Percentiles rank a stretch among this genome's conserved stretches.
These are phyloP conservation scores for Phialophora macrospora DNA, from an alignment of 2,329 filamentous ascomycete species.

Conservation along the genomic window DNA sequence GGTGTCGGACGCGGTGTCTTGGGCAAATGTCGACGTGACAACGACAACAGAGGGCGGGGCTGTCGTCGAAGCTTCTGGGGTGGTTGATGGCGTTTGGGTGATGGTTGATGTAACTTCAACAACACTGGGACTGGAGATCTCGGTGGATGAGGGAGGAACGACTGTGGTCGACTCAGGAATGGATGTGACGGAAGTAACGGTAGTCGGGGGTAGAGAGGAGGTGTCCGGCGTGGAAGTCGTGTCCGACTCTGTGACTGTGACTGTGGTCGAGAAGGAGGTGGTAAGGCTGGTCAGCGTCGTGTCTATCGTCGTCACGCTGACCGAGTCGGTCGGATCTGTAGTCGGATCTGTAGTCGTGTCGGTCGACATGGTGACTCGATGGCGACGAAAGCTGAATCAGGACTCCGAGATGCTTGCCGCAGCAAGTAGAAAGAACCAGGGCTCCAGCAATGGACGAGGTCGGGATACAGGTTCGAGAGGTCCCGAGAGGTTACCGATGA, in stretches of 20 bases:
- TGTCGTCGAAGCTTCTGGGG: constrained; percentile 20
- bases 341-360: constrained; percentile 17
- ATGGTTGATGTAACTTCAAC: constrained; percentile 36
- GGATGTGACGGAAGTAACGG: constrained; percentile 29
- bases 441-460: not conserved
- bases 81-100: constrained; percentile 35
- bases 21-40: constrained; percentile 40
- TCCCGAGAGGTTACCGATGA: not conserved
- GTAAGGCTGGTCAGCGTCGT: constrained; percentile 38
- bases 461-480: not conserved
- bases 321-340: constrained; percentile 23
- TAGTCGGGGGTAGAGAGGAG: not conserved
- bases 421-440: constrained; percentile 8
- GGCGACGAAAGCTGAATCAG: not conserved
- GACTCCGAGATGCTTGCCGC: constrained; percentile 14
- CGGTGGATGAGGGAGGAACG: constrained; percentile 34
- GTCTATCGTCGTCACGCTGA: constrained; percentile 38
- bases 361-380: constrained; percentile 19
- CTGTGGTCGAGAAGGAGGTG: constrained; percentile 33
- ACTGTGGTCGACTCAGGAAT: constrained; percentile 39
- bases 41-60: constrained; percentile 37
- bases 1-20: constrained; percentile 41
- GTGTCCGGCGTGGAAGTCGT: constrained; percentile 1
- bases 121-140: constrained; percentile 37
- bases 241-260: constrained; percentile 28